These are phyloP conservation scores for Neodidymelliopsis sp. DNA, from an alignment of 2,329 filamentous ascomycete species.

Conservation along the genomic window DNA sequence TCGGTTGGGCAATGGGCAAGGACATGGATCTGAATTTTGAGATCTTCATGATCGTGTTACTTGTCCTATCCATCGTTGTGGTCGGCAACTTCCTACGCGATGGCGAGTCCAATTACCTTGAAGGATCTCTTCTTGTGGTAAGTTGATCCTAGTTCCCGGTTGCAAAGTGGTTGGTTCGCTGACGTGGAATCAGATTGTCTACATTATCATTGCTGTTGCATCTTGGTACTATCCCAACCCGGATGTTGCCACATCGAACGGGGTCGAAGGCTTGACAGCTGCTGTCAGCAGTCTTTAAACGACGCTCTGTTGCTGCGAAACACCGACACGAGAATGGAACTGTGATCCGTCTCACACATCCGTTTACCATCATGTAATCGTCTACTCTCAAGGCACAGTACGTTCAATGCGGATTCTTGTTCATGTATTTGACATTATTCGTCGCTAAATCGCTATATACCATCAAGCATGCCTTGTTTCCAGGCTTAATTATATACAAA, in stretches of 20 bases:
- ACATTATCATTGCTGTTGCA: constrained; percentile 67
- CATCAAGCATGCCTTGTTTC: background rate
- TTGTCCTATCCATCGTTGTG: constrained; percentile 84
- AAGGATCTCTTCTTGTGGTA: constrained; percentile 77
- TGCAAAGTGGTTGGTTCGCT: background rate
- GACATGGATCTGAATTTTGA: constrained; percentile 85
- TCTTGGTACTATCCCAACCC: constrained; percentile 69
- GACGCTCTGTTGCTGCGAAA: too few relatives aligned
- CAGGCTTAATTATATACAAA: constrained; percentile 7
- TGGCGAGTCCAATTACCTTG: constrained; percentile 88
- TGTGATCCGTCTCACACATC: too few relatives aligned
- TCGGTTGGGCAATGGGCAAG: constrained; percentile 78
- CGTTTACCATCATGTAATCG: too few relatives aligned
- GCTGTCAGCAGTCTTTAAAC: too few relatives aligned
- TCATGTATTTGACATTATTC: constrained; percentile 20
- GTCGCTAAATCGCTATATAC: constrained; percentile 9
- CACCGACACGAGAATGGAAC: too few relatives aligned
- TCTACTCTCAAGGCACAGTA: background rate
- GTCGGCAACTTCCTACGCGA: constrained; percentile 89
- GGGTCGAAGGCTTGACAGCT: constrained; percentile 16
- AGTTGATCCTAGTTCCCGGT: constrained; percentile 2
- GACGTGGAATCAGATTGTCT: constrained; percentile 57
- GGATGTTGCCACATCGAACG: constrained; percentile 43
- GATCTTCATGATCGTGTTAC: constrained; percentile 81
- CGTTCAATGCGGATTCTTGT: background rate